A percentile compares a stretch with the other conserved stretches of the same genome.
These are phyloP conservation scores for Globisporangium acanthophoron DNA, from an alignment of 352 stramenopile genomes.

Conservation along the genomic window DNA sequence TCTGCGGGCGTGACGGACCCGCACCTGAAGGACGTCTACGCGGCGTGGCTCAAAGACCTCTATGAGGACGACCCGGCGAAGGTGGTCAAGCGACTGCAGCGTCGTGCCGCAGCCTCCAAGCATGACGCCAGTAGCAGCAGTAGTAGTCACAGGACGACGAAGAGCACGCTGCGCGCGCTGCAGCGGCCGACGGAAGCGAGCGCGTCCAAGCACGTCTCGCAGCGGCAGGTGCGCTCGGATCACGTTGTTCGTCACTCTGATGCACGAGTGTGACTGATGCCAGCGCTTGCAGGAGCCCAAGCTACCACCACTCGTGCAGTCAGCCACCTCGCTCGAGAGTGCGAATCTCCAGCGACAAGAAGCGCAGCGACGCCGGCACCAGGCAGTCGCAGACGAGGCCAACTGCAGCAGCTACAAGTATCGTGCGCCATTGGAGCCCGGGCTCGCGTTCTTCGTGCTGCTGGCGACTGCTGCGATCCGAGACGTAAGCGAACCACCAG, in stretches of 20 bases:
- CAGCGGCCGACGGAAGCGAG: slow-evolving; percentile 44
- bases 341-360: slow-evolving; percentile 3
- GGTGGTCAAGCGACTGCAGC: slow-evolving; percentile 19
- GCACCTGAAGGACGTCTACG: slow-evolving; percentile 32
- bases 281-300: slow-evolving; percentile 2
- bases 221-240: slow-evolving; percentile 15
- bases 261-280: background rate
- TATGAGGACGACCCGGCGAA: slow-evolving; percentile 31
- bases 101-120: background rate
- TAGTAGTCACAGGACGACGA: slow-evolving; percentile 3
- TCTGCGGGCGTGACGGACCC: slow-evolving; percentile 9
- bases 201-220: slow-evolving; percentile 29
- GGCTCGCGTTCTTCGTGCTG: slow-evolving; percentile 43
- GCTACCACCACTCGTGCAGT: background rate
- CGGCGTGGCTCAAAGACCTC: slow-evolving; percentile 34
- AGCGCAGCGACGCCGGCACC: slow-evolving; percentile 24
- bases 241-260: too few relatives aligned
- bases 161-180: slow-evolving; percentile 32
- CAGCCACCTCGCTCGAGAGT: background rate
- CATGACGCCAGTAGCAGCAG: background rate
- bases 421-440: slow-evolving; percentile 25
- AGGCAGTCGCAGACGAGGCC: slow-evolving; percentile 30
- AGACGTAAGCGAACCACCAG: background rate
- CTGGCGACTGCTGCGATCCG: slow-evolving; percentile 10
- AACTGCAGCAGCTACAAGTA: slow-evolving; percentile 37